A percentile compares a stretch with the other conserved stretches of the same genome.
Conservation (phyloP, 2,329 filamentous ascomycete genomes). For the Ophiostoma ulmi region DNA sequence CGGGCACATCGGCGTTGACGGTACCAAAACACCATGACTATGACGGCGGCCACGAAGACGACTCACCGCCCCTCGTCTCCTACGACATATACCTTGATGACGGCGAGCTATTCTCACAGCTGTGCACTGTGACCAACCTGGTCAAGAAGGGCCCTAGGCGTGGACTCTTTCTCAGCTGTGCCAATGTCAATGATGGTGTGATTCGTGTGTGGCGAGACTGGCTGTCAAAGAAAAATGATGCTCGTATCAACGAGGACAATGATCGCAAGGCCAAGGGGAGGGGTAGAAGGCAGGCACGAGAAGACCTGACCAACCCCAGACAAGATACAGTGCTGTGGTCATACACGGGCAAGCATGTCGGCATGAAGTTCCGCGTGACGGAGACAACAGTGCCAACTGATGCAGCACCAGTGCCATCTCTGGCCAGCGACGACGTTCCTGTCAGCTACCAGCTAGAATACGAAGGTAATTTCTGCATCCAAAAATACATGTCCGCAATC, state of each 20-base stretch:
- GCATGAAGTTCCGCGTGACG: slow-evolving; percentile 61
- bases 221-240: slow-evolving; percentile 42
- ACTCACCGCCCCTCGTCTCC: slow-evolving; percentile 37
- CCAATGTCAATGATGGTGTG: slow-evolving; percentile 62
- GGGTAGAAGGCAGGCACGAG: slow-evolving; percentile 19
- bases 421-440: slow-evolving; percentile 54
- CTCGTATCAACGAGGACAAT: slow-evolving; percentile 18
- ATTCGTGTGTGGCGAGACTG: slow-evolving; percentile 69
- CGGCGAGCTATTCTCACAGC: slow-evolving; percentile 67
- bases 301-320: slow-evolving; percentile 22
- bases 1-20: background rate
- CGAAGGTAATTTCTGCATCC: slow-evolving; percentile 48
- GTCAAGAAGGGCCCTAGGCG: slow-evolving; percentile 59
- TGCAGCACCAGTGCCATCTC: slow-evolving; percentile 48
- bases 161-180: slow-evolving; percentile 59
- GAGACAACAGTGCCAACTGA: slow-evolving; percentile 37
- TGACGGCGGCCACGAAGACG: slow-evolving; percentile 16
- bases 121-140: slow-evolving; percentile 63
- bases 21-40: background rate
- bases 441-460: slow-evolving; percentile 67
- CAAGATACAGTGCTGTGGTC: slow-evolving; percentile 59
- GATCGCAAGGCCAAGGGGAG: background rate
- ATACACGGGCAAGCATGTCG: slow-evolving; percentile 57
- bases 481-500: too few relatives aligned
- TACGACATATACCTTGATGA: slow-evolving; percentile 62